A percentile compares a stretch with the other conserved stretches of the same genome.
These are phyloP conservation scores for Potentilla sterilis DNA, from an alignment of 306 rosid species.

Conservation along the genomic window DNA sequence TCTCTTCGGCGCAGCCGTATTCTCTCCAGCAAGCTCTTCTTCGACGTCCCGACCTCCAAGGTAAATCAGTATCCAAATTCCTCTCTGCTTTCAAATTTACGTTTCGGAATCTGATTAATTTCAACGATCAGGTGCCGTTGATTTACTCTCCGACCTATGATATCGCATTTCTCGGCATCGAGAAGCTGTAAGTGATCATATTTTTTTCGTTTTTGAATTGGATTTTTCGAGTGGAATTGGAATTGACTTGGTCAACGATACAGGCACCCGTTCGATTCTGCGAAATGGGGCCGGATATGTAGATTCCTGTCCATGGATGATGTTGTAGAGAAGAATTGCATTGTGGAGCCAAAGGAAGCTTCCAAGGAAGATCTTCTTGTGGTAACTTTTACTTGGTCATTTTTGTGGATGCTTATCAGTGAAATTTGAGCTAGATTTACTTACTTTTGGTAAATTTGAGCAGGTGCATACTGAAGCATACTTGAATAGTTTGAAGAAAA, in stretches of 20 bases:
- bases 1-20: constrained; percentile 51
- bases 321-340: constrained; percentile 39
- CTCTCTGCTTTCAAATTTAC: constrained; percentile 3
- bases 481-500: constrained; percentile 66
- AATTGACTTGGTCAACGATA: constrained; percentile 2
- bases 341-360: constrained; percentile 88
- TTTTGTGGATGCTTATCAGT: not conserved
- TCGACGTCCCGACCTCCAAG: constrained; percentile 66
- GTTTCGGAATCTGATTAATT: constrained; percentile 2
- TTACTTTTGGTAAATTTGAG: constrained; percentile 6
- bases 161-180: constrained; percentile 78
- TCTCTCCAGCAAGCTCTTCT: constrained; percentile 79
- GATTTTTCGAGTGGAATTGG: not conserved
- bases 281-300: constrained; percentile 82
- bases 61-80: constrained; percentile 25
- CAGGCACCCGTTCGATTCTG: constrained; percentile 96
- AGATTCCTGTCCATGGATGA: constrained; percentile 54
- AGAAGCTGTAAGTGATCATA: constrained; percentile 64
- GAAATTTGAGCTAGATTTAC: not conserved
- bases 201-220: no score
- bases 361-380: constrained; percentile 79
- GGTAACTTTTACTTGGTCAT: constrained; percentile 32
- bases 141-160: constrained; percentile 71
- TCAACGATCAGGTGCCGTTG: constrained; percentile 72
- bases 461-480: constrained; percentile 86